These are phyloP conservation scores for Blumeriella jaapii DNA, from an alignment of 2,329 filamentous ascomycete species.

Conservation along the genomic window DNA sequence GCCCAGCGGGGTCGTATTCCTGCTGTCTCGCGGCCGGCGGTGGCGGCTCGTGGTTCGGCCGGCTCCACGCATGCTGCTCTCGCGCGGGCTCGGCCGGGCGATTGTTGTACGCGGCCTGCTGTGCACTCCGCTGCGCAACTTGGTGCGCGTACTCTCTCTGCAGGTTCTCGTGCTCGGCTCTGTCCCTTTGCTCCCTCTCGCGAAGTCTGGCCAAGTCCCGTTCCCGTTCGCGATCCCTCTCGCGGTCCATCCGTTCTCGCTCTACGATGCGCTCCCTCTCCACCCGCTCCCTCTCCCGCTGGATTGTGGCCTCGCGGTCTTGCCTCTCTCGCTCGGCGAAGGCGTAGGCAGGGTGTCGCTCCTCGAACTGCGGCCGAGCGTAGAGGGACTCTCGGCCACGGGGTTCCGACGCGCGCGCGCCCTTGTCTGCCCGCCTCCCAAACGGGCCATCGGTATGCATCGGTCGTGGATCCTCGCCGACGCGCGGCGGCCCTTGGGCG, in stretches of 20 bases:
- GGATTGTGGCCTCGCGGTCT: conserved; percentile 26
- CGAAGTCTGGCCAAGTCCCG: conserved; percentile 15
- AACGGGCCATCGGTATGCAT: conserved; percentile 15
- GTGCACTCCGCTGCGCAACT: conserved; percentile 18
- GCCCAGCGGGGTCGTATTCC: conserved; percentile 12
- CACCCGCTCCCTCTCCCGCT: conserved; percentile 18
- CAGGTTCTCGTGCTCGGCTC: conserved; percentile 20
- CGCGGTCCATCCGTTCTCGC: conserved; percentile 26
- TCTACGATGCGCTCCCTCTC: too few relatives aligned
- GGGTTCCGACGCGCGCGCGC: conserved; percentile 11
- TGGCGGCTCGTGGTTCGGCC: conserved; percentile 19
- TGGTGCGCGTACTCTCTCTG: conserved; percentile 19
- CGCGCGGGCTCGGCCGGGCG: conserved; percentile 21
- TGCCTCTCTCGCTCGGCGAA: conserved; percentile 39
- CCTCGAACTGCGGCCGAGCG: conserved; percentile 19
- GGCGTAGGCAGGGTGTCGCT: conserved; percentile 32
- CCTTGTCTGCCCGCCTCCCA: conserved; percentile 16
- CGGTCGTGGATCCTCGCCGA: conserved; percentile 30
- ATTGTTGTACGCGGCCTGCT: conserved; percentile 13
- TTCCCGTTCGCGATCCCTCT: conserved; percentile 31
- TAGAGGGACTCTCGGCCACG: conserved; percentile 31
- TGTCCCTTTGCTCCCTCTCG: conserved; percentile 26
- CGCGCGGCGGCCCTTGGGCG: conserved; percentile 31
- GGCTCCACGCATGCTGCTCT: conserved; percentile 22
- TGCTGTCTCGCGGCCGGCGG: too few relatives aligned